phyloP scores from a whole-genome alignment of 106 monocot species.

The Dioscorea dumetorum region DNA sequence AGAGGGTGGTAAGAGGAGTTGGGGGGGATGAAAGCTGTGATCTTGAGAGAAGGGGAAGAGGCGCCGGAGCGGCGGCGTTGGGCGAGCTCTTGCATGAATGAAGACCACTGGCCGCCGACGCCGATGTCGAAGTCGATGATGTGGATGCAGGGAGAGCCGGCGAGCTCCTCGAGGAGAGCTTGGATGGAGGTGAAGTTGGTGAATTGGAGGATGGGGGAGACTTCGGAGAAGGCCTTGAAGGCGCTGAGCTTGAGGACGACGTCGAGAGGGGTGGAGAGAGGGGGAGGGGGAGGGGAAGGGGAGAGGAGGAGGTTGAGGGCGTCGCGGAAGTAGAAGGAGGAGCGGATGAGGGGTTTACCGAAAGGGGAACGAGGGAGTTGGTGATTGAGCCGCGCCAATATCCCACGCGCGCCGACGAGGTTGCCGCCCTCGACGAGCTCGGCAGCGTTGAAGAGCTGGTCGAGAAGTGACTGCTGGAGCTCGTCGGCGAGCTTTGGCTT shows the following conservation, averaged over 20 bases:
- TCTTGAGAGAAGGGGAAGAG: constrained; percentile 31
- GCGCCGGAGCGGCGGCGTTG: constrained; percentile 30
- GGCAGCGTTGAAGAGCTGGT: constrained; percentile 74
- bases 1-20: constrained; percentile 46
- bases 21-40: constrained; percentile 61
- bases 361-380: constrained; percentile 45
- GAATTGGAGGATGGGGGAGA: constrained; percentile 78
- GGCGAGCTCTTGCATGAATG: constrained; percentile 84
- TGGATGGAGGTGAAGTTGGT: constrained; percentile 79
- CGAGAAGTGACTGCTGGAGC: constrained; percentile 32
- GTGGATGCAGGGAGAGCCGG: constrained; percentile 44
- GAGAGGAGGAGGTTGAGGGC: constrained; percentile 9
- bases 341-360: constrained; percentile 74
- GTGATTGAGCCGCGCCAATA: constrained; percentile 99
- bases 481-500: constrained; percentile 18
- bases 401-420: constrained; percentile 65
- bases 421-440: constrained; percentile 73
- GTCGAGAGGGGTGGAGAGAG: constrained; percentile 38
- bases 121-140: constrained; percentile 87
- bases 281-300: neutral
- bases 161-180: constrained; percentile 70
- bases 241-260: constrained; percentile 64
- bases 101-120: constrained; percentile 81
- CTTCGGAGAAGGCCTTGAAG: constrained; percentile 78
- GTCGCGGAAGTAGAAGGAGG: constrained; percentile 64